phyloP scores from a whole-genome alignment of 2,329 filamentous ascomycete species.

The Ophiostoma populinum region DNA sequence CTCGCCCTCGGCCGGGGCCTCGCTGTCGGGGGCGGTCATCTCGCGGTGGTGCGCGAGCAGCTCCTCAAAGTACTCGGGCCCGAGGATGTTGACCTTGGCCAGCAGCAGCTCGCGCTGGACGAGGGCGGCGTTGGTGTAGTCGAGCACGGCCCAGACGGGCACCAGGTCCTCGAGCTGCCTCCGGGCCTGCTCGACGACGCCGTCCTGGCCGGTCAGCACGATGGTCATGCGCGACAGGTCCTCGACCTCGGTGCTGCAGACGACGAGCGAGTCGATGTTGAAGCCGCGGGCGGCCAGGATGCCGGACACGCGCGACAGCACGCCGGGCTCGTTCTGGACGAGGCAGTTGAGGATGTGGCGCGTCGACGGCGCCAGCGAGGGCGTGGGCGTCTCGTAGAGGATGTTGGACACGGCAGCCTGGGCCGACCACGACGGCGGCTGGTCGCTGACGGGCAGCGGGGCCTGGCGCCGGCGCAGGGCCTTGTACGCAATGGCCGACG shows the following conservation, averaged over 20 bases:
- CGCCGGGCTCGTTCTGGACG: slow-evolving; percentile 96
- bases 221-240: slow-evolving; percentile 98
- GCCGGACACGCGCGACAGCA: slow-evolving; percentile 87
- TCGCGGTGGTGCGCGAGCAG: slow-evolving; percentile 89
- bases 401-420: slow-evolving; percentile 95
- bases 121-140: slow-evolving; percentile 83
- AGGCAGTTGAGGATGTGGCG: slow-evolving; percentile 95
- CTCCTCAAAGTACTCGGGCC: slow-evolving; percentile 97
- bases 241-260: slow-evolving; percentile 94
- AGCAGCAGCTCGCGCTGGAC: slow-evolving; percentile 92
- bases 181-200: slow-evolving; percentile 91
- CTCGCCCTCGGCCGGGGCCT: slow-evolving; percentile 25
- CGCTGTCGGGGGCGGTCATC: slow-evolving; percentile 34
- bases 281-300: slow-evolving; percentile 92
- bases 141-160: slow-evolving; percentile 93
- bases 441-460: slow-evolving; percentile 62
- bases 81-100: slow-evolving; percentile 91
- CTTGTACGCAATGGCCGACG: slow-evolving; percentile 93
- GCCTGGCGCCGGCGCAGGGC: slow-evolving; percentile 80
- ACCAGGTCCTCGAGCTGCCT: slow-evolving; percentile 92
- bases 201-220: slow-evolving; percentile 87
- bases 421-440: slow-evolving; percentile 67
- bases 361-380: slow-evolving; percentile 70
- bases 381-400: slow-evolving; percentile 90
- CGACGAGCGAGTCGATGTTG: slow-evolving; percentile 97